phyloP scores from a whole-genome alignment of 2,329 filamentous ascomycete genomes.

The Golovinomyces cichoracearum region DNA sequence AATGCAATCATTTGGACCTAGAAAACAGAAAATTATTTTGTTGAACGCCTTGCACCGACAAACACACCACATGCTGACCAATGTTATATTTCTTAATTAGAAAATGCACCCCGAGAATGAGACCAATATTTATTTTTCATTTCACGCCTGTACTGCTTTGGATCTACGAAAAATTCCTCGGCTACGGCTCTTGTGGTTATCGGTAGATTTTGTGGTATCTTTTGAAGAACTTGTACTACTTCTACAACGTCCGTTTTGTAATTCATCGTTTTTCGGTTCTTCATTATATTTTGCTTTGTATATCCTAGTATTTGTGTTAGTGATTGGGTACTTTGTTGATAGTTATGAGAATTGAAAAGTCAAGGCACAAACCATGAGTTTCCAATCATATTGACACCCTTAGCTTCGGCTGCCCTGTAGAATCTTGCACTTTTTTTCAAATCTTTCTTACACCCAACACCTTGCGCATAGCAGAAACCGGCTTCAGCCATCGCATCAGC shows the following conservation, averaged over 20 bases:
- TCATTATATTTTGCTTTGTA: conserved; percentile 86
- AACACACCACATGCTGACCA: no score
- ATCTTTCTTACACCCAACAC: conserved; percentile 83
- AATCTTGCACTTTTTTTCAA: conserved; percentile 79
- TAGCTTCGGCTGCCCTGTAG: conserved; percentile 71
- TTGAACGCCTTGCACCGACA: no score
- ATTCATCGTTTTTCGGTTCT: conserved; percentile 7
- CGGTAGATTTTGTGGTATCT: conserved; percentile 5
- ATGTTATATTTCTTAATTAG: no score
- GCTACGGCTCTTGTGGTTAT: conserved; percentile 3
- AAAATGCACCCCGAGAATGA: no score
- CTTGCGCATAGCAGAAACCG: conserved; percentile 87
- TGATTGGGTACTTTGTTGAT: background rate
- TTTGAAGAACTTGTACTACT: background rate
- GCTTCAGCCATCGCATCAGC: conserved; percentile 81
- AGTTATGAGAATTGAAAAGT: background rate
- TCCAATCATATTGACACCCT: conserved; percentile 90
- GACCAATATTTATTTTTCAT: no score
- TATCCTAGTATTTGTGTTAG: conserved; percentile 34
- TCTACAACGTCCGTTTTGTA: background rate
- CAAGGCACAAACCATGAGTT: conserved; percentile 64
- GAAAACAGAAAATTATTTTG: no score
- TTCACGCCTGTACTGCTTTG: background rate
- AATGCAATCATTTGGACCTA: no score
- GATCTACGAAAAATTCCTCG: conserved; percentile 2